phyloP scores from a whole-genome alignment of 2,329 filamentous ascomycete genomes.

The Ceratocystis eucalypticola region DNA sequence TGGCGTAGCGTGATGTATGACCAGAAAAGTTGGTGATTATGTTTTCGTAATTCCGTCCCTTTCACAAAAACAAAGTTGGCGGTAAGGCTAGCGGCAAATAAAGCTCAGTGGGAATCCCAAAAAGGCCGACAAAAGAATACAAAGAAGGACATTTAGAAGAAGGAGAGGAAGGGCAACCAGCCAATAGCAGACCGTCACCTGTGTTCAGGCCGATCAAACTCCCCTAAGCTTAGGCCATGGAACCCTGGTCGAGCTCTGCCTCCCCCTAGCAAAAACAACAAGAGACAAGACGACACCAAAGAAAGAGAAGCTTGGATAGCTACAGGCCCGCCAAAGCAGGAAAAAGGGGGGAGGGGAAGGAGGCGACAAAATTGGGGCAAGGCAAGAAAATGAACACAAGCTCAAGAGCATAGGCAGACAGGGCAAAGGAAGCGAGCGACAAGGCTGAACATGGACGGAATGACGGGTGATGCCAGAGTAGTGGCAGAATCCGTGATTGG shows the following conservation, averaged over 20 bases:
- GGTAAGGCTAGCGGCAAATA: slow-evolving; percentile 3
- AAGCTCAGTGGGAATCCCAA: not conserved
- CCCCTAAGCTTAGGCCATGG: not conserved
- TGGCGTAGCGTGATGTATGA: not conserved
- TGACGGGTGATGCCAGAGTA: not conserved
- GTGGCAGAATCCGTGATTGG: not conserved
- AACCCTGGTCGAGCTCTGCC: not conserved
- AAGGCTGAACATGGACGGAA: not conserved
- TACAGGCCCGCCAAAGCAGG: not conserved
- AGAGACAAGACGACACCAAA: not conserved
- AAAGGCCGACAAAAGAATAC: slow-evolving; percentile 6
- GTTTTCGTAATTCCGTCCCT: not conserved
- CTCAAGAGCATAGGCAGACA: not conserved
- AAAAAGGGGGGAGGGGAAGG: not conserved
- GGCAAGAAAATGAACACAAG: not conserved
- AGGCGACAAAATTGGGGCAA: not conserved
- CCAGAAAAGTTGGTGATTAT: not conserved
- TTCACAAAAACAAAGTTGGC: not conserved
- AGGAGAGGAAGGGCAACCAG: not conserved
- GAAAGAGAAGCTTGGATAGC: not conserved
- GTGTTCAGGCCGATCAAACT: not conserved
- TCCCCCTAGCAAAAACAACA: not conserved
- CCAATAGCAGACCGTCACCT: not conserved
- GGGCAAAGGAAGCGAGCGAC: not conserved
- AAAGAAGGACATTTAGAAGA: slow-evolving; percentile 1